Evolutionary conservation across 495 filamentous ascomycete genomes (phyloP).

Genomic region (Penicillium canariense): DNA sequence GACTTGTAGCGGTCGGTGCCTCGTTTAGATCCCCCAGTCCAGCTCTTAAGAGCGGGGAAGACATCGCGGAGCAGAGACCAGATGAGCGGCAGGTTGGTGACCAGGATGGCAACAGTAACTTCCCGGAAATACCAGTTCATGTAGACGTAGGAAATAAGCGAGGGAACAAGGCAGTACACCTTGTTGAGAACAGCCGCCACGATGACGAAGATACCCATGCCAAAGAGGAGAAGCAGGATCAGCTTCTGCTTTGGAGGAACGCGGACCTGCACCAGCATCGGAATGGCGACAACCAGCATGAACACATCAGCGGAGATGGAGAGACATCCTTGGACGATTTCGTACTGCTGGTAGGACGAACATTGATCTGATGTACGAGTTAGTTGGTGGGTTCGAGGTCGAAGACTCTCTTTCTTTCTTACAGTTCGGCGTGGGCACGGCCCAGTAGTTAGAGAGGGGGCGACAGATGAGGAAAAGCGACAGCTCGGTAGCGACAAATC

Average conservation of each 20-base stretch:
- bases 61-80: constrained; percentile 61
- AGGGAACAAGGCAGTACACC: constrained; percentile 61
- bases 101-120: constrained; percentile 60
- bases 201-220: constrained; percentile 67
- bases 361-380: constrained; percentile 40
- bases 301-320: constrained; percentile 65
- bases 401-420: neutral
- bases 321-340: constrained; percentile 52
- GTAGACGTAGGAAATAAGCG: constrained; percentile 52
- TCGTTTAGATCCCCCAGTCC: constrained; percentile 44
- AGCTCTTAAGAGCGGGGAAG: constrained; percentile 52
- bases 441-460: constrained; percentile 62
- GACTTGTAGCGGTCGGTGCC: constrained; percentile 40
- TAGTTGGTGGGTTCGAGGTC: neutral
- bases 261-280: constrained; percentile 56
- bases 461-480: constrained; percentile 64
- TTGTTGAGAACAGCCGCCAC: constrained; percentile 63
- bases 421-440: constrained; percentile 44
- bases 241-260: constrained; percentile 57
- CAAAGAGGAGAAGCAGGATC: constrained; percentile 50
- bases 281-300: constrained; percentile 63
- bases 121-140: constrained; percentile 74
- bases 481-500: constrained; percentile 58
- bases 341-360: constrained; percentile 50
- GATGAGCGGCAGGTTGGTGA: constrained; percentile 63